phyloP scores from a whole-genome alignment of 306 rosid species.

The Cucurbita moschata region DNA sequence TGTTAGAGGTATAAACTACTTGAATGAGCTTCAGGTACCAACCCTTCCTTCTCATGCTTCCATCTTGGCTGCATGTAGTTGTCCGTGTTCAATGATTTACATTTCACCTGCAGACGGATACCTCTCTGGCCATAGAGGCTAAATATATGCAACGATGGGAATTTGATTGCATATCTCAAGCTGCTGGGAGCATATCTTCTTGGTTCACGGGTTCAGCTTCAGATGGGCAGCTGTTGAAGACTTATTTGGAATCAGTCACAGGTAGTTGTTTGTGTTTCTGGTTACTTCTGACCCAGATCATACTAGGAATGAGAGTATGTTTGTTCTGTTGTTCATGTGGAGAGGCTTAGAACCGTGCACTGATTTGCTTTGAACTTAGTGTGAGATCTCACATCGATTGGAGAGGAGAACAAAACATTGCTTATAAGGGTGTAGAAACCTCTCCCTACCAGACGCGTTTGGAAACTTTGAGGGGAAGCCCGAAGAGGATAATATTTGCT shows the following conservation, averaged over 20 bases:
- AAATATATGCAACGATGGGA: slow-evolving; percentile 89
- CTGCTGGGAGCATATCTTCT: slow-evolving; percentile 50
- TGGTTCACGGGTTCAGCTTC: slow-evolving; percentile 77
- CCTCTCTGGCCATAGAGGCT: slow-evolving; percentile 71
- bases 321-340: not conserved
- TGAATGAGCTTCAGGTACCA: slow-evolving; percentile 84
- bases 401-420: no score
- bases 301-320: not conserved
- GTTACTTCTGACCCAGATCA: not conserved
- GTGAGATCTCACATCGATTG: no score
- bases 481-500: no score
- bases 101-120: slow-evolving; percentile 59
- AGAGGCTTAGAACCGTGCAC: not conserved
- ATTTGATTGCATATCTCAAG: slow-evolving; percentile 81
- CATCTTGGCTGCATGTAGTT: slow-evolving; percentile 2
- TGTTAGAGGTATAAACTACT: slow-evolving; percentile 87
- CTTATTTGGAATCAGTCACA: slow-evolving; percentile 46
- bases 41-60: slow-evolving; percentile 6
- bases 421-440: no score
- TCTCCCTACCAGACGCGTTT: no score
- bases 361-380: not conserved
- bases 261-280: slow-evolving; percentile 25
- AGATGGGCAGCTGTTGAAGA: slow-evolving; percentile 46
- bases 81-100: slow-evolving; percentile 3
- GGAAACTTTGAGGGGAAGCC: no score